Percentiles rank a stretch among this genome's conserved stretches.
Conservation (phyloP, 306 rosid species). For the Fagus sylvatica region DNA sequence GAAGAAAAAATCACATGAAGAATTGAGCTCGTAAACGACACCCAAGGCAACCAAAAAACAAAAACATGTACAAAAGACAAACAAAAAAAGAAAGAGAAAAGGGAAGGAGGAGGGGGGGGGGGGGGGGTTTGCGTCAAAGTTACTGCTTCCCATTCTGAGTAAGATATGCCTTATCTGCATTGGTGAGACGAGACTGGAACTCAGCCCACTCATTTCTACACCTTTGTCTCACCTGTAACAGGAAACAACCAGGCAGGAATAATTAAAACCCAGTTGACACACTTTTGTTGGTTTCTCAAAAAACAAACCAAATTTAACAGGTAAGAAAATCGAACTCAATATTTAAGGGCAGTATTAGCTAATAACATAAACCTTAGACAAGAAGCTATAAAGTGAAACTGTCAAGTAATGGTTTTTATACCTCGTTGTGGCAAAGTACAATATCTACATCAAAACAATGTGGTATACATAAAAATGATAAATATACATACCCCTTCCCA, state of each 20-base stretch:
- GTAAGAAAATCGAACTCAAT: not conserved
- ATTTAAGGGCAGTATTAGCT: not conserved
- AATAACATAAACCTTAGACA: not conserved
- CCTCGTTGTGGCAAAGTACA: no score
- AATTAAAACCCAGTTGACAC: not conserved
- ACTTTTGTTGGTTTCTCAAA: not conserved
- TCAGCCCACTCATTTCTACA: slow-evolving; percentile 91
- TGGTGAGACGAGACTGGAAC: slow-evolving; percentile 73
- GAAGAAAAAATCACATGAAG: slow-evolving; percentile 20
- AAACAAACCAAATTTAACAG: not conserved
- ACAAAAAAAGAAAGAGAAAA: not conserved
- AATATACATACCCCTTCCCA: slow-evolving; percentile 70
- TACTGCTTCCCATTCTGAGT: slow-evolving; percentile 37
- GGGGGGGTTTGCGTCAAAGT: not conserved
- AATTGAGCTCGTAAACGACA: slow-evolving; percentile 25
- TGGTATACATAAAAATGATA: slow-evolving; percentile 1
- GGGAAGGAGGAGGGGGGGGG: not conserved
- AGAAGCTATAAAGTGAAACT: not conserved
- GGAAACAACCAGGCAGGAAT: slow-evolving; percentile 13
- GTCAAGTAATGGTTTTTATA: no score
- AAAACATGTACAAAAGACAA: slow-evolving; percentile 41
- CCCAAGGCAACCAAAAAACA: not conserved
- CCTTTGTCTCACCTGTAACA: slow-evolving; percentile 77
- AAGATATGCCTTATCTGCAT: slow-evolving; percentile 64
- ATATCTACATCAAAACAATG: not conserved